A percentile compares a stretch with the other conserved stretches of the same genome.
Evolutionary conservation across 306 rosid species (phyloP).

Genomic region (Cucurbita maxima): DNA sequence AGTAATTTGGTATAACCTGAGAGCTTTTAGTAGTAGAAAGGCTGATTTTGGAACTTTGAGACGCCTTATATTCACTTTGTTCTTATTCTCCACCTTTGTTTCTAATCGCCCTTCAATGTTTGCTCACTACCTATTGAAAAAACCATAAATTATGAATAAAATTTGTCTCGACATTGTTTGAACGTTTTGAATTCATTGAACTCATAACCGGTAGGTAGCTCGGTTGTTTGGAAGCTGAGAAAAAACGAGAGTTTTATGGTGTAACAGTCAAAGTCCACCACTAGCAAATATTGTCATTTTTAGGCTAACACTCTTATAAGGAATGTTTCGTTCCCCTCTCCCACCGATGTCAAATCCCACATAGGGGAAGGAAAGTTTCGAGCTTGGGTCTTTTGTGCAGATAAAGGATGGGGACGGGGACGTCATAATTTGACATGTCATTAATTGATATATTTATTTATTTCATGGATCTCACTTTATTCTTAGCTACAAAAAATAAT

Average conservation of each 20-base stretch:
- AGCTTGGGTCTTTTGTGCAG: not conserved
- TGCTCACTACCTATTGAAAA: not conserved
- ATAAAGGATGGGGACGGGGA: not conserved
- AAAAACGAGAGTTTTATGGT: not conserved
- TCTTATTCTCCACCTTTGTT: conserved; percentile 4
- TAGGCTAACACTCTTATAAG: no score
- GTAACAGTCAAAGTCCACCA: no score
- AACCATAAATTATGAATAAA: not conserved
- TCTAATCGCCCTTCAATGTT: not conserved
- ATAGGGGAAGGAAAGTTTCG: not conserved
- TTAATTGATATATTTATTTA: no score
- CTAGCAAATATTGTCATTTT: no score
- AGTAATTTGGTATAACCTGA: not conserved
- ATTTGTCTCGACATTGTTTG: not conserved
- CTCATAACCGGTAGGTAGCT: not conserved
- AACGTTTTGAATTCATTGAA: not conserved
- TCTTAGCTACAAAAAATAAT: no score
- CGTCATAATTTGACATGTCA: no score
- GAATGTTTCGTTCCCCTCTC: no score
- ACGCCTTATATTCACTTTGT: not conserved
- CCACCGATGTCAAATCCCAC: no score
- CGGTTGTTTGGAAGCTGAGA: not conserved
- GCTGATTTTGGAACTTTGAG: conserved; percentile 6
- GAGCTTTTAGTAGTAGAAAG: not conserved
- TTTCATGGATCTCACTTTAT: no score